Percentiles rank a stretch among this genome's conserved stretches.
These are phyloP conservation scores for Aspergillus persii DNA, from an alignment of 2,329 filamentous ascomycete genomes.

Conservation along the genomic window DNA sequence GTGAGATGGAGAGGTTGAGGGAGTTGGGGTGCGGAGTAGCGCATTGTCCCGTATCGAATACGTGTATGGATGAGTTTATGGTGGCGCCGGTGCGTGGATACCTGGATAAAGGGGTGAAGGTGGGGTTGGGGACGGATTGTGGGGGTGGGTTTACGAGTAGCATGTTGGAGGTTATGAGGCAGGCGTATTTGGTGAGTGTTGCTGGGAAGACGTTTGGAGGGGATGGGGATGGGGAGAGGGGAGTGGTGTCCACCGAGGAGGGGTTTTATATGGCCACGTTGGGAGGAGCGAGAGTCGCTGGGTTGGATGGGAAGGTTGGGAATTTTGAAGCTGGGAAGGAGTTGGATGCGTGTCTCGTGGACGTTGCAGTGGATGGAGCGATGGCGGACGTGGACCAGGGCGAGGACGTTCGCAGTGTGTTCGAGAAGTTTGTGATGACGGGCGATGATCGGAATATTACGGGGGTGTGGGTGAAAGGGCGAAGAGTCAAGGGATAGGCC, in stretches of 20 bases:
- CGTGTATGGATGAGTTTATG: conserved; percentile 59
- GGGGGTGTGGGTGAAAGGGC: conserved; percentile 55
- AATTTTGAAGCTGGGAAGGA: conserved; percentile 60
- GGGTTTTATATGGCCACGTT: conserved; percentile 61
- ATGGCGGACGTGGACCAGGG: conserved; percentile 55
- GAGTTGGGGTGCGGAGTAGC: conserved; percentile 57
- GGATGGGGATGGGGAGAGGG: conserved; percentile 39
- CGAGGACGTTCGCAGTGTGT: conserved; percentile 48
- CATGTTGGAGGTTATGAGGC: conserved; percentile 47
- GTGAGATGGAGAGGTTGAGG: conserved; percentile 52
- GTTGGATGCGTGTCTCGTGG: conserved; percentile 58
- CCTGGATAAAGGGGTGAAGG: conserved; percentile 57
- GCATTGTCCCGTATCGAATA: conserved; percentile 65
- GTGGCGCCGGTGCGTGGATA: conserved; percentile 59
- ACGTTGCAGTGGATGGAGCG: conserved; percentile 35
- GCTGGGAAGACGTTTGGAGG: conserved; percentile 29
- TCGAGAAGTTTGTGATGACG: conserved; percentile 66
- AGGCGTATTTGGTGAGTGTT: conserved; percentile 54
- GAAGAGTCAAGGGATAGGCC: conserved; percentile 28
- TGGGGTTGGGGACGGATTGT: conserved; percentile 65
- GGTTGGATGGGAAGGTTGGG: conserved; percentile 54
- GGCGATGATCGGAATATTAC: conserved; percentile 63
- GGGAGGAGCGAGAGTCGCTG: conserved; percentile 60
- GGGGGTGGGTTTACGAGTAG: conserved; percentile 62
- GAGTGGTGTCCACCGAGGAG: conserved; percentile 50